A percentile compares a stretch with the other conserved stretches of the same genome.
phyloP scores from a whole-genome alignment of 768 basidiomycete genomes.

The Rhizopogon sp. region DNA sequence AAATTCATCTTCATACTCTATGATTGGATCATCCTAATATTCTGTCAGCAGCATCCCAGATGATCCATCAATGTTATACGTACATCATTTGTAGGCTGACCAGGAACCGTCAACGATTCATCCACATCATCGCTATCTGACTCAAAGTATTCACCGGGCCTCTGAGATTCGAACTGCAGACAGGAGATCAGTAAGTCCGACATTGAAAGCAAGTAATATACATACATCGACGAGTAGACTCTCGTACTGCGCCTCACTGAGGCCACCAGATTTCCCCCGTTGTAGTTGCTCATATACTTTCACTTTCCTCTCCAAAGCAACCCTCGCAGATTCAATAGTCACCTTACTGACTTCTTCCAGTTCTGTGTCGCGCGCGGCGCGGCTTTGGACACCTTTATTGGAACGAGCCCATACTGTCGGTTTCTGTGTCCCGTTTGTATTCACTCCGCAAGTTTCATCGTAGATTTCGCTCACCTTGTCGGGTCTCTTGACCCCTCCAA shows the following conservation, averaged over 20 bases:
- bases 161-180: conserved; percentile 62
- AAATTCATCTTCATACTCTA: conserved; percentile 87
- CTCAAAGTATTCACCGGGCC: conserved; percentile 44
- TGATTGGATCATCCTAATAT: conserved; percentile 63
- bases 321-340: conserved; percentile 68
- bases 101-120: conserved; percentile 66
- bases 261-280: conserved; percentile 73
- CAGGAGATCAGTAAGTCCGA: background rate
- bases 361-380: conserved; percentile 65
- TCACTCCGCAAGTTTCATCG: background rate
- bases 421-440: conserved; percentile 43
- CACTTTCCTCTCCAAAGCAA: conserved; percentile 70
- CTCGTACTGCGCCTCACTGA: conserved; percentile 72
- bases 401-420: conserved; percentile 70
- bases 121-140: conserved; percentile 75
- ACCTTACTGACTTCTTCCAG: conserved; percentile 64
- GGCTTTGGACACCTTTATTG: conserved; percentile 66
- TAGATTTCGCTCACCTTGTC: conserved; percentile 52
- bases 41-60: background rate
- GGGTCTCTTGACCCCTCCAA: conserved; percentile 59
- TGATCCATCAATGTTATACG: conserved; percentile 1
- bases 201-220: conserved; percentile 6
- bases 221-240: conserved; percentile 74
- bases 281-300: conserved; percentile 75
- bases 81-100: conserved; percentile 36